A percentile compares a stretch with the other conserved stretches of the same genome.
phyloP scores from a whole-genome alignment of 2,329 filamentous ascomycete genomes.

The Xylaria sp. region DNA sequence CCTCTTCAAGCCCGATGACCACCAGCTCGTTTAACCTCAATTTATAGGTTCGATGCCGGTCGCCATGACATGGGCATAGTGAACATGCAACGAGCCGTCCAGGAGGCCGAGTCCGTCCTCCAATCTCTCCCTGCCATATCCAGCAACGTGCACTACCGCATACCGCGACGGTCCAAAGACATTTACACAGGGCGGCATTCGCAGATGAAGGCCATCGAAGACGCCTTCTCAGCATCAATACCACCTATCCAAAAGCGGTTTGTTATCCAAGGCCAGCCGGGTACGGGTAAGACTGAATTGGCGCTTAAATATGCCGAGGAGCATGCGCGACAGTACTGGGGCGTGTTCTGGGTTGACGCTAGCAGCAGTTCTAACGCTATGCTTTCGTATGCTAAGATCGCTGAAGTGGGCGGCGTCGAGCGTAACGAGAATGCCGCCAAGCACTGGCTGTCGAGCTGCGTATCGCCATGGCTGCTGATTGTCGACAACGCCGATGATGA shows the following conservation, averaged over 20 bases:
- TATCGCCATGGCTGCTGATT: neutral
- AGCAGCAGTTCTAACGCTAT: neutral
- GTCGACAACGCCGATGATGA: constrained; percentile 4
- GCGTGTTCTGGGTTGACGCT: neutral
- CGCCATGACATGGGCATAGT: too few relatives aligned
- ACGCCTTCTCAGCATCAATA: neutral
- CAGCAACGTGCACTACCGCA: too few relatives aligned
- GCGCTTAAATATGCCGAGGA: neutral
- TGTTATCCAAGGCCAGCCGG: neutral
- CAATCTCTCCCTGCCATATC: too few relatives aligned
- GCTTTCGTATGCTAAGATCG: neutral
- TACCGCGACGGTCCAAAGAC: too few relatives aligned
- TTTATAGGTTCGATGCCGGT: too few relatives aligned
- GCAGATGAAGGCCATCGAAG: neutral
- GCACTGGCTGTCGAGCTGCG: neutral
- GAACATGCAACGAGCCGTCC: too few relatives aligned
- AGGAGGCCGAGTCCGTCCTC: too few relatives aligned
- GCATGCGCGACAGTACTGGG: neutral
- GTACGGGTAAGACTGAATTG: constrained; percentile 1
- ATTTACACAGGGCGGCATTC: neutral
- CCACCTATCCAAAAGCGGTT: neutral
- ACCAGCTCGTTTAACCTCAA: too few relatives aligned
- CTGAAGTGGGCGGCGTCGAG: neutral
- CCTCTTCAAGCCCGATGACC: too few relatives aligned
- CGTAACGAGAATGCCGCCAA: constrained; percentile 4